phyloP scores from a whole-genome alignment of 495 filamentous ascomycete genomes.

The Beverwykella pulmonaria region DNA sequence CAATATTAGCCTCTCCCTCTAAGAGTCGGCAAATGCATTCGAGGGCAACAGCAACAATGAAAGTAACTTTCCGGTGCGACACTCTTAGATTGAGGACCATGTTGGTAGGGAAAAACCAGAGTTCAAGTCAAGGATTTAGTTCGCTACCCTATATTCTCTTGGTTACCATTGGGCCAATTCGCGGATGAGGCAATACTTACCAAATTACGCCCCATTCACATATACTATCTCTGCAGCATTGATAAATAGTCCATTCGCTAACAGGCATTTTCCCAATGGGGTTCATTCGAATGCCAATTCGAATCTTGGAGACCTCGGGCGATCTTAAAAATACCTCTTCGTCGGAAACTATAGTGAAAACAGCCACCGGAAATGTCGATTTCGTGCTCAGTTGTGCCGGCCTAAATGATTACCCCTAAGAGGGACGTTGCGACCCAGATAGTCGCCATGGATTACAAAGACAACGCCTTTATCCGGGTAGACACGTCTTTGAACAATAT shows the following conservation, averaged over 20 bases:
- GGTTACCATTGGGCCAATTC: conserved; percentile 6
- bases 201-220: neutral
- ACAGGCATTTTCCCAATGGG: neutral
- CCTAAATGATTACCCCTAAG: neutral
- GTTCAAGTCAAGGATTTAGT: no score
- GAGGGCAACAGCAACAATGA: neutral
- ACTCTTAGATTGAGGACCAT: neutral
- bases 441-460: neutral
- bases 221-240: neutral
- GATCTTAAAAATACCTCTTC: neutral
- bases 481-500: neutral
- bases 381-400: neutral
- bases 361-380: neutral
- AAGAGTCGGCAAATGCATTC: neutral
- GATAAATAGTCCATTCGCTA: neutral
- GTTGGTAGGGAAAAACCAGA: neutral
- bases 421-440: neutral
- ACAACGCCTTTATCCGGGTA: neutral
- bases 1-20: neutral
- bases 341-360: neutral
- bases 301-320: neutral
- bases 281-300: neutral
- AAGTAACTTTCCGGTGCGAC: neutral
- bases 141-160: conserved; percentile 9
- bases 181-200: neutral